Evolutionary conservation across 306 rosid genomes (phyloP), one percentile per base, ranked within the genome.

Genomic region (Gleditsia sinensis): DNA sequence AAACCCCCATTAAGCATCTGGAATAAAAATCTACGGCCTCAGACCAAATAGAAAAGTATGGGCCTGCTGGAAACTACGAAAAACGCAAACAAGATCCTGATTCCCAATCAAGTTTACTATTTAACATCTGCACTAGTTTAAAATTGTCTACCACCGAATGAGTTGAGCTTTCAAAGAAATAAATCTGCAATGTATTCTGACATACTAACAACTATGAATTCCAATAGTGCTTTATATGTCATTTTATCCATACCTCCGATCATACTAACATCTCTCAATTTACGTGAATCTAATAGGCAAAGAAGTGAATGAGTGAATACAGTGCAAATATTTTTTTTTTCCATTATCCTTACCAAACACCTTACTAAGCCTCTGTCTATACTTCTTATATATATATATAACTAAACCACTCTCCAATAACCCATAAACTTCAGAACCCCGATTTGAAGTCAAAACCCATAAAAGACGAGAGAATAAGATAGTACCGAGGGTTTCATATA

Each of bases 401-500:
- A 36, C 55, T 9, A 64, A 36, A 11, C n/a, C 59, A 23, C 32
- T 9, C 11, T 23, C 6, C n/a, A 10, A 12, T 13, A 56, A 56
- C 34, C 14, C 11, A 55, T 0, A 45, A 51, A 61, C 24, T 33
- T 7, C 71, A 27, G 1, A 17, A 6, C 14, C 28, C 17, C 17
- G 25, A 48, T 30, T 30, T 5, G n/a, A 12, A 49, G 60, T 7
- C 60, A 32, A 32, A 33, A 33, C 61, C 48, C 34, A 12, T 6
- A 19, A 9, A 50, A 30, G 7, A 67, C 5, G 19, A 72, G 51
- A 45, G 82, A 67, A 78, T 14, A 21, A 64, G 24, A 75, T 27
- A 67, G 43, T 87, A 95, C 99, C 93, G 91, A 54, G 24, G 99
- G 91, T 75, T 85, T 95, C 43, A 86, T 88, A 68, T 87, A 92